Evolutionary conservation across 768 basidiomycete species (phyloP).

Genomic region (Strobilomyces confusus): DNA sequence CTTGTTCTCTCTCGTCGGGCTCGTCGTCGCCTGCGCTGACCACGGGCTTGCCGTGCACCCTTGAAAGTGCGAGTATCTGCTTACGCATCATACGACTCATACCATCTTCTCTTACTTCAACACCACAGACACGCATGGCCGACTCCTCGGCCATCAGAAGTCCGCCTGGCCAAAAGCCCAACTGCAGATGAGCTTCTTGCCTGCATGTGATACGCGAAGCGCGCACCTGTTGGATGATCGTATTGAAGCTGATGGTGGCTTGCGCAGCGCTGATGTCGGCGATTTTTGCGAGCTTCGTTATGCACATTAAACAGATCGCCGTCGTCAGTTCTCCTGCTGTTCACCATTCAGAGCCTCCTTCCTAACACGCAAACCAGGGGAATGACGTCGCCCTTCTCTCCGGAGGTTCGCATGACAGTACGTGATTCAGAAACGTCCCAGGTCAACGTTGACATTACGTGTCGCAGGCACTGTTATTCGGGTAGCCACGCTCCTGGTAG

Average conservation of each 20-base stretch:
- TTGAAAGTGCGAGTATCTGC: slow-evolving; percentile 38
- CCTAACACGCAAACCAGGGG: slow-evolving; percentile 32
- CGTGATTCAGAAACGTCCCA: background rate
- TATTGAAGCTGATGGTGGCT: background rate
- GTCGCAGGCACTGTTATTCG: slow-evolving; percentile 63
- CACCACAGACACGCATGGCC: slow-evolving; percentile 82
- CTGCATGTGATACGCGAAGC: background rate
- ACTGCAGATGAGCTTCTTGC: slow-evolving; percentile 49
- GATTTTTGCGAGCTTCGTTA: slow-evolving; percentile 86
- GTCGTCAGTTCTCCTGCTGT: slow-evolving; percentile 32
- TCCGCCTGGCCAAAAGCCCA: slow-evolving; percentile 66
- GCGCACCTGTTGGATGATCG: background rate
- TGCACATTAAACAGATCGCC: slow-evolving; percentile 77
- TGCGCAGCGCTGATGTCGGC: slow-evolving; percentile 57
- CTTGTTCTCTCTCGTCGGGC: slow-evolving; percentile 13
- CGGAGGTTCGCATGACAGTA: slow-evolving; percentile 74
- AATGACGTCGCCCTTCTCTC: slow-evolving; percentile 79
- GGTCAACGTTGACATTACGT: background rate
- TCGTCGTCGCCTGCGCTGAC: slow-evolving; percentile 22
- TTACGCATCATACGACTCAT: slow-evolving; percentile 51
- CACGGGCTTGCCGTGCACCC: slow-evolving; percentile 20
- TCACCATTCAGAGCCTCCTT: background rate
- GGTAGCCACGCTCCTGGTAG: slow-evolving; percentile 71
- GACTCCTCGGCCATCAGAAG: slow-evolving; percentile 84
- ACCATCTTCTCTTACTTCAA: slow-evolving; percentile 71